A percentile compares a stretch with the other conserved stretches of the same genome.
Evolutionary conservation across 805 yeast genomes (phyloP).

Genomic region (Tetrapisispora fleetii): DNA sequence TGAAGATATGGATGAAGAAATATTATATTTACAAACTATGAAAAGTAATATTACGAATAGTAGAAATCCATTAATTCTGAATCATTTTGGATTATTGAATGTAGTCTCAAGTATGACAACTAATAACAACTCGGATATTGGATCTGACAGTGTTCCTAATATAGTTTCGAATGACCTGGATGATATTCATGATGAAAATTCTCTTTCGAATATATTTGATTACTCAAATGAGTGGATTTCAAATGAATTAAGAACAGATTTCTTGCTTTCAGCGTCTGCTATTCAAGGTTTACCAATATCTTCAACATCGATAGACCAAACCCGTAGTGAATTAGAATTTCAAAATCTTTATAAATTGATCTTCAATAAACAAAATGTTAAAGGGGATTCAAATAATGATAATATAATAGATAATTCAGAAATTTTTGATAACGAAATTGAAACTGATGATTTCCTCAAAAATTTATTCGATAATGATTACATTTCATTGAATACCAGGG

Average conservation of each 20-base stretch:
- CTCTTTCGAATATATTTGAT: conserved; percentile 24
- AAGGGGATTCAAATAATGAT: background rate
- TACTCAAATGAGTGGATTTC: conserved; percentile 16
- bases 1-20: conserved; percentile 71
- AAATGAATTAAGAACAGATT: conserved; percentile 4
- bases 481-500: background rate
- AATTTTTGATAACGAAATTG: background rate
- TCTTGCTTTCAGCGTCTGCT: conserved; percentile 4
- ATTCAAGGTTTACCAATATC: conserved; percentile 6
- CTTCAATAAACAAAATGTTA: background rate
- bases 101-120: background rate
- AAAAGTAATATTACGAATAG: conserved; percentile 33
- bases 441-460: background rate
- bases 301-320: background rate
- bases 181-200: background rate
- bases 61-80: conserved; percentile 44
- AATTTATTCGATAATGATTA: background rate
- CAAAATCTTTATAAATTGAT: background rate
- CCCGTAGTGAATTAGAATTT: background rate
- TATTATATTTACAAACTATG: conserved; percentile 38
- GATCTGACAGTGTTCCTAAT: background rate
- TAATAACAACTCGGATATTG: background rate
- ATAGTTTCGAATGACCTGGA: background rate
- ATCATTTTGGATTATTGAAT: conserved; percentile 77
- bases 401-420: background rate